Percentiles rank a stretch among this genome's conserved stretches.
Evolutionary conservation across 345 rosid species (phyloP).

Genomic region (Erucastrum elatum): DNA sequence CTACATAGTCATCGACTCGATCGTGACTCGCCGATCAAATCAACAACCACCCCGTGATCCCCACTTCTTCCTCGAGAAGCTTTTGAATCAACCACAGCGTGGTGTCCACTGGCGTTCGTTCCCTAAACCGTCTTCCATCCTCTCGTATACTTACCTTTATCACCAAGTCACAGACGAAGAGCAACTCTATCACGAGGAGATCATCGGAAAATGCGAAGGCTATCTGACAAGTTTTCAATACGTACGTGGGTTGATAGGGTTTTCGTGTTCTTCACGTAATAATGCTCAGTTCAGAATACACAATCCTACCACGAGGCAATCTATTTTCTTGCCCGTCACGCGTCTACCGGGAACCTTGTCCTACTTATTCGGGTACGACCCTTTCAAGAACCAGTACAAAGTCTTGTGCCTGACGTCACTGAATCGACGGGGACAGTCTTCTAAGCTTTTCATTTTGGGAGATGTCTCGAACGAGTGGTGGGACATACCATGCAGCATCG

Average conservation of each 20-base stretch:
- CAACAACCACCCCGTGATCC: conserved; percentile 7
- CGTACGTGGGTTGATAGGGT: conserved; percentile 4
- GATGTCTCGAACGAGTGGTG: conserved; percentile 1
- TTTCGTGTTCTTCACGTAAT: not conserved
- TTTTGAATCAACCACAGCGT: not conserved
- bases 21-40: not conserved
- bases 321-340: not conserved
- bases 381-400: conserved; percentile 19
- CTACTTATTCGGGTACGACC: conserved; percentile 7
- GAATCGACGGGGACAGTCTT: not conserved
- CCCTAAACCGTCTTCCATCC: not conserved
- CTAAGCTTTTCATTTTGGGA: conserved; percentile 9
- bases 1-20: not conserved
- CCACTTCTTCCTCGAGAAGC: not conserved
- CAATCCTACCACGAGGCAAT: conserved; percentile 9
- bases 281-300: not conserved
- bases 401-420: not conserved
- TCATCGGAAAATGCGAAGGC: not conserved
- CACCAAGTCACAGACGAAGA: conserved; percentile 1
- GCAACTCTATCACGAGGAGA: conserved; percentile 4
- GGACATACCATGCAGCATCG: not conserved
- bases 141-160: not conserved
- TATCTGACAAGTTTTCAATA: not conserved
- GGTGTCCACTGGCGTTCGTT: not conserved
- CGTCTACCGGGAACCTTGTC: no score